Percentiles rank a stretch among this genome's conserved stretches.
Evolutionary conservation across 108 stramenopile species (phyloP).

Genomic region (Fistulifera pelliculosa): DNA sequence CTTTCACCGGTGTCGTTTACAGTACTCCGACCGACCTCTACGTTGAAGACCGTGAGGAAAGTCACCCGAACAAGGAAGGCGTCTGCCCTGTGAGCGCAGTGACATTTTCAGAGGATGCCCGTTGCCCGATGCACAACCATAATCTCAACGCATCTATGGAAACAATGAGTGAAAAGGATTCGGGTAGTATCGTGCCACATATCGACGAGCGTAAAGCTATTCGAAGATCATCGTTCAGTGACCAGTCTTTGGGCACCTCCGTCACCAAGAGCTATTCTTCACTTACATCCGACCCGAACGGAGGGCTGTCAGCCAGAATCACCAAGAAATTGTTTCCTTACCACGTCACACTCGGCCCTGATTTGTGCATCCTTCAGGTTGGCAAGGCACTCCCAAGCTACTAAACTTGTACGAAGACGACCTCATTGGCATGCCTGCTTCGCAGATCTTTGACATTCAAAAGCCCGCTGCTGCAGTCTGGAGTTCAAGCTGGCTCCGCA

Average conservation of each 20-base stretch:
- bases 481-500: slow-evolving; percentile 16
- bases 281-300: too few species aligned
- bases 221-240: background rate
- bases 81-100: too few species aligned
- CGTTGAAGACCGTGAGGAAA: background rate
- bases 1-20: background rate
- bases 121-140: background rate
- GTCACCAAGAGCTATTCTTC: background rate
- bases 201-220: background rate
- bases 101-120: background rate
- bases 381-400: slow-evolving; percentile 23
- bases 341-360: slow-evolving; percentile 27
- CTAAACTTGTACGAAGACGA: slow-evolving; percentile 11
- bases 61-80: too few species aligned
- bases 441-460: background rate
- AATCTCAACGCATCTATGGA: background rate
- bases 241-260: background rate
- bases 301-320: slow-evolving; percentile 4
- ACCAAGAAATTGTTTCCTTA: slow-evolving; percentile 32
- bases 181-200: background rate
- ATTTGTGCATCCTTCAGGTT: slow-evolving; percentile 26
- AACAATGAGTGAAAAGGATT: background rate
- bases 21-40: background rate
- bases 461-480: slow-evolving; percentile 11
- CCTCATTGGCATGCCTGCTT: slow-evolving; percentile 10